Conservation (phyloP, 371 early-diverging fungal genomes). For the Dichotomocladium elegans region DNA sequence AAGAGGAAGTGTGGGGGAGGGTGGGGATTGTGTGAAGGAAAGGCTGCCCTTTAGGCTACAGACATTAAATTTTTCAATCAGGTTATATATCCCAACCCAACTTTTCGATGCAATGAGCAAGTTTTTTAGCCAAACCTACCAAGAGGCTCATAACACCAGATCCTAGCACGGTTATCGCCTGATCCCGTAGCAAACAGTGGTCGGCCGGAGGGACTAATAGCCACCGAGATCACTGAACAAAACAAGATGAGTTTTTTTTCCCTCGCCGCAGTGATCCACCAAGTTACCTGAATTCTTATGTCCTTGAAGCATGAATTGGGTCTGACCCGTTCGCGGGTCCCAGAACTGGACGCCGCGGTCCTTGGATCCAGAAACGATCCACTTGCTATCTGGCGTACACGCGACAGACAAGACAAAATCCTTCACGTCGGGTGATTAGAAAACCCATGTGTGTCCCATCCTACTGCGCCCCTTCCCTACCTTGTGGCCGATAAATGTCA, state of each 20-base stretch:
- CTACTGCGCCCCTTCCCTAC: too few species aligned
- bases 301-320: constrained; percentile 83
- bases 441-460: too few species aligned
- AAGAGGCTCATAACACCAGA: constrained; percentile 78
- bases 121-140: constrained; percentile 8
- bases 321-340: constrained; percentile 77
- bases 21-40: too few species aligned
- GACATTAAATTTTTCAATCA: too few species aligned
- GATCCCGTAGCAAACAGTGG: constrained; percentile 94
- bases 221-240: constrained; percentile 92
- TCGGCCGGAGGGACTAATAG: constrained; percentile 73
- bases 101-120: too few species aligned
- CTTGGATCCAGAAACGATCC: constrained; percentile 93
- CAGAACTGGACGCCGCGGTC: constrained; percentile 94
- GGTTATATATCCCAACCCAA: too few species aligned
- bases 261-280: too few species aligned
- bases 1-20: too few species aligned
- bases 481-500: constrained; percentile 56
- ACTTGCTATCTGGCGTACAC: constrained; percentile 86
- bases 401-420: constrained; percentile 97
- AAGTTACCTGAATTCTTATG: too few species aligned
- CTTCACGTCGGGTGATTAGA: too few species aligned
- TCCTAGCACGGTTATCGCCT: constrained; percentile 92
- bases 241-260: too few species aligned
- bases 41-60: too few species aligned